Base-by-base conservation (phyloP, 192 early-diverging fungal species). In the Coemansia asiatica region DNA sequence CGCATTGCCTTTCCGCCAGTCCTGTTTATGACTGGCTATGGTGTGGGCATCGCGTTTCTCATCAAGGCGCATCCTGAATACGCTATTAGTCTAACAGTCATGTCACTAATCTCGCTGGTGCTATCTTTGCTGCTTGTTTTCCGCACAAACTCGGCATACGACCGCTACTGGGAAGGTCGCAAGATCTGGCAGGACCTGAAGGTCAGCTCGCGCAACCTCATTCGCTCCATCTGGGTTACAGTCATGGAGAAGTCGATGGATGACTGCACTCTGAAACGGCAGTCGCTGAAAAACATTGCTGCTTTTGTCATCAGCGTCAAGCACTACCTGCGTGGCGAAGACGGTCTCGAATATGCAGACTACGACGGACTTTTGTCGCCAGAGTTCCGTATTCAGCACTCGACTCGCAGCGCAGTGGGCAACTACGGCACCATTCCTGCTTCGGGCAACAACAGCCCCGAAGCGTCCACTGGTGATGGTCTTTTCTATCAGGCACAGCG, bases 91-190 rank as follows among this genome's bases (percentile, higher is more conserved):
- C 23, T 75, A 1, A 53, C 71, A 21, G 63, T 85, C 23, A 79
- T 85, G 63, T 74, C 82, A 25, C 64, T 81, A n/a, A 56, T 86
- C 15, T 77, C 77, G 3, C 60, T 83, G 23, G 84, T 85, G 12
- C 58, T 81, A 47, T 84, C 80, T 25, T 65, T 85, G 69, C 71
- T 88, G 55, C 83, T 85, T 23, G 82, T 86, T 9, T 84, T 87
- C 74, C 72, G 84, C 44, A 86, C 76, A 19, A 83, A 84, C 57
- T 68, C 83, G 26, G 90, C 88, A 21, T 90, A 90, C 61, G 87
- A 90, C 64, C 82, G 93, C 26, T 95, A 87, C 82, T 95, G 87
- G 87, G 95, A 95, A 80, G 95, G 92, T 19, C 87, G 95, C 47
- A 84, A 89, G 66, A 66, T 88, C 19, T 98, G 94, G 94, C 87